Evolutionary conservation across 1,139 yeast genomes (phyloP).

Genomic region (Hanseniaspora sp.): DNA sequence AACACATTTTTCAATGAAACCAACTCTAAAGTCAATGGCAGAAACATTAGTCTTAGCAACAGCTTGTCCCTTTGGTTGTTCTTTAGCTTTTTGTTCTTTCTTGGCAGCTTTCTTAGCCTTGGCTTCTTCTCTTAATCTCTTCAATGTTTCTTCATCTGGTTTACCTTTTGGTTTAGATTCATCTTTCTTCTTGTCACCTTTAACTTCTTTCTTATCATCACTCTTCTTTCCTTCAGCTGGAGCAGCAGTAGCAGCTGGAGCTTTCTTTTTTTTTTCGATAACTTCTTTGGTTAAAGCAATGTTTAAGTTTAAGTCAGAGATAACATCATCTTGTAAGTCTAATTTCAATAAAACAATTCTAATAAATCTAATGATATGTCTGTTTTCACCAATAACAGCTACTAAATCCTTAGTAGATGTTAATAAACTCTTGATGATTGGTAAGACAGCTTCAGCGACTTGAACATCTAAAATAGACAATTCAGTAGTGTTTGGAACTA

Average conservation of each 20-base stretch:
- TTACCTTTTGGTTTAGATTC: slow-evolving; percentile 32
- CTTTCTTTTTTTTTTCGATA: slow-evolving; percentile 46
- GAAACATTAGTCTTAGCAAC: slow-evolving; percentile 64
- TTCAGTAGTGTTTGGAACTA: slow-evolving; percentile 43
- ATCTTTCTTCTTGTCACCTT: slow-evolving; percentile 30
- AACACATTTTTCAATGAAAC: slow-evolving; percentile 89
- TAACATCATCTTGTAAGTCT: slow-evolving; percentile 42
- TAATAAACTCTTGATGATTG: slow-evolving; percentile 47
- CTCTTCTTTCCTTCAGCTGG: slow-evolving; percentile 30
- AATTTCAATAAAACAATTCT: slow-evolving; percentile 67
- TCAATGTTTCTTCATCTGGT: slow-evolving; percentile 55
- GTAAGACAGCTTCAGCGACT: slow-evolving; percentile 55
- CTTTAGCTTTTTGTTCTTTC: slow-evolving; percentile 55
- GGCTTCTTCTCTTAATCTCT: slow-evolving; percentile 53
- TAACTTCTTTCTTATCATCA: slow-evolving; percentile 30
- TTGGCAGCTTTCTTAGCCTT: slow-evolving; percentile 66
- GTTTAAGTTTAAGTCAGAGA: slow-evolving; percentile 44
- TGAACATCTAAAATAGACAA: slow-evolving; percentile 60
- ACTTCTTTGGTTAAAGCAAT: slow-evolving; percentile 59
- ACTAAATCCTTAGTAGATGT: slow-evolving; percentile 29
- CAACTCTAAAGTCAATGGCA: slow-evolving; percentile 84
- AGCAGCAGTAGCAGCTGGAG: slow-evolving; percentile 26
- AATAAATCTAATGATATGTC: slow-evolving; percentile 87
- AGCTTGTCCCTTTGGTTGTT: slow-evolving; percentile 42
- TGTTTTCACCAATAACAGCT: slow-evolving; percentile 40